Percentiles rank a stretch among this genome's conserved stretches.
Evolutionary conservation across 2,329 filamentous ascomycete genomes (phyloP).

Genomic region (Albifimbria verrucaria): DNA sequence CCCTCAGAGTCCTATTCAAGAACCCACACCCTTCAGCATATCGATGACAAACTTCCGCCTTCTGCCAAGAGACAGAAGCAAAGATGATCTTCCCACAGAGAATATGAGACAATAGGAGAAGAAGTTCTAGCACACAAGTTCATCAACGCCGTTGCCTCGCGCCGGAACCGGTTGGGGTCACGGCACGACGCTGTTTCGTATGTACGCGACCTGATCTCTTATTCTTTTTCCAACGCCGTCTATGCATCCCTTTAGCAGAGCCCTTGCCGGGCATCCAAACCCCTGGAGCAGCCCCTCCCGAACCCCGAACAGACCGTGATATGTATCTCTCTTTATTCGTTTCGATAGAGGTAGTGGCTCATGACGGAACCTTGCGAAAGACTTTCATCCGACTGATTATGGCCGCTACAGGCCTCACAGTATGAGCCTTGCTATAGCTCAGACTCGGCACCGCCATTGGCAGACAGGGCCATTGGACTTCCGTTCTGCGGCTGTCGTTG

Average conservation of each 20-base stretch:
- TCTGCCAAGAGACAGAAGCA: too few species aligned
- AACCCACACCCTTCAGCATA: too few species aligned
- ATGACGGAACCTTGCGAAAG: background rate
- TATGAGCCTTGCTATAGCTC: slow-evolving; percentile 41
- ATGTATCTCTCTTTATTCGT: background rate
- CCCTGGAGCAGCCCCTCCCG: background rate
- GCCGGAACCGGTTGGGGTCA: background rate
- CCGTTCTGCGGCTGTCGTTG: slow-evolving; percentile 48
- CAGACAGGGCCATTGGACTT: slow-evolving; percentile 54
- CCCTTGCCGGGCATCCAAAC: background rate
- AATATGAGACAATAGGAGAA: background rate
- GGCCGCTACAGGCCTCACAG: slow-evolving; percentile 1
- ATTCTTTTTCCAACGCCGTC: slow-evolving; percentile 26
- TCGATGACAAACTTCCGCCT: too few species aligned
- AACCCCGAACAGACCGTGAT: background rate
- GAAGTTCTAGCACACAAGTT: background rate
- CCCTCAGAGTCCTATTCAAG: too few species aligned
- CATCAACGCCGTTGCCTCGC: background rate
- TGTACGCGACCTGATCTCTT: background rate
- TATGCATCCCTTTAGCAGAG: slow-evolving; percentile 24
- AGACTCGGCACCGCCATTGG: slow-evolving; percentile 55
- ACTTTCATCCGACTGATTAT: background rate
- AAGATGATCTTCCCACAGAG: too few species aligned
- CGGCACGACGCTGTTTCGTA: background rate
- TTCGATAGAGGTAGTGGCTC: slow-evolving; percentile 1